phyloP scores from a whole-genome alignment of 441 rosid genomes.

The Populus tomentosa region DNA sequence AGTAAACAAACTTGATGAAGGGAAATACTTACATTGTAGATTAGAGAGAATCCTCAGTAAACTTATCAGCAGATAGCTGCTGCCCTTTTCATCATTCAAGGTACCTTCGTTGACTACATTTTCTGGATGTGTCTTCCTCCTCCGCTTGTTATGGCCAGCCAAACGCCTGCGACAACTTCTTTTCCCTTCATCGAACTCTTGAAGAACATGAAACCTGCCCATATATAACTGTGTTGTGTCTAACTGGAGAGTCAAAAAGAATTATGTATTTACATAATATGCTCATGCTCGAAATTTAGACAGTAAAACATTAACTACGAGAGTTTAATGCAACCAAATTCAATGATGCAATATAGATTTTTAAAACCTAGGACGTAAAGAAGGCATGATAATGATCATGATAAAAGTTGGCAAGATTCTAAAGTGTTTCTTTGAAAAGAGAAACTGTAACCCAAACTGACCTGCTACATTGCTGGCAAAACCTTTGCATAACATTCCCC shows the following conservation, averaged over 20 bases:
- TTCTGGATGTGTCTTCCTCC: slow-evolving; percentile 89
- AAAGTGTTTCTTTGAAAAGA: slow-evolving; percentile 5
- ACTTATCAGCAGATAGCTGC: slow-evolving; percentile 63
- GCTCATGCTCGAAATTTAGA: neutral
- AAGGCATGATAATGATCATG: slow-evolving; percentile 1
- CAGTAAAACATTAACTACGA: neutral
- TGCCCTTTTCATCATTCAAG: slow-evolving; percentile 58
- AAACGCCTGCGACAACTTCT: slow-evolving; percentile 96
- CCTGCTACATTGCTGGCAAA: slow-evolving; percentile 99
- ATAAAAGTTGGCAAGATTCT: neutral
- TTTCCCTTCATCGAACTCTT: slow-evolving; percentile 98
- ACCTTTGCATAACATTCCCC: slow-evolving; percentile 75
- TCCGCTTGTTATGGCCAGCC: slow-evolving; percentile 93
- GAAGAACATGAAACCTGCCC: slow-evolving; percentile 84
- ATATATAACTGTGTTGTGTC: slow-evolving; percentile 34
- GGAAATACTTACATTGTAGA: slow-evolving; percentile 60
- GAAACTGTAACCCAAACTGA: slow-evolving; percentile 23
- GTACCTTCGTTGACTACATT: slow-evolving; percentile 40
- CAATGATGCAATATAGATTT: neutral
- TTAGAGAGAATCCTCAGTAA: slow-evolving; percentile 78
- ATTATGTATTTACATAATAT: neutral
- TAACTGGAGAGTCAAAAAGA: slow-evolving; percentile 16
- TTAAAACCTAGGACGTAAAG: neutral
- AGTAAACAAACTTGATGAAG: slow-evolving; percentile 1
- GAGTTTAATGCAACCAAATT: neutral